These are phyloP conservation scores for Trametes cubensis DNA, from an alignment of 768 basidiomycete genomes.

Conservation along the genomic window DNA sequence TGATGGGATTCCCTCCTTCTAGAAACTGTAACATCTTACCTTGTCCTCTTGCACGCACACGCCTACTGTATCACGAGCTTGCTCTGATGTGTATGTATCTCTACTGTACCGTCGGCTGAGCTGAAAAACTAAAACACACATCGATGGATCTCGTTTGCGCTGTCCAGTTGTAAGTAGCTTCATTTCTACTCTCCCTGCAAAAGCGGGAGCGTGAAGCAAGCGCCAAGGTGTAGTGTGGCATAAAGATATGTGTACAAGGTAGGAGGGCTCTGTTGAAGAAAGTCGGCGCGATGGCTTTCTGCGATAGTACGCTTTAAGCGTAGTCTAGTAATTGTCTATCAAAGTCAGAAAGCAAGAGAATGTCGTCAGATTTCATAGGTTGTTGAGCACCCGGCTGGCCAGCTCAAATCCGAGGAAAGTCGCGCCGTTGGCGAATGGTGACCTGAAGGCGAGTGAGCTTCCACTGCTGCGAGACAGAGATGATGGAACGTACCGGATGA, in stretches of 20 bases:
- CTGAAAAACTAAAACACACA: background rate
- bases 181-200: background rate
- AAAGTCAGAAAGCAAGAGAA: background rate
- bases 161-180: too few relatives aligned
- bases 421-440: constrained; percentile 94
- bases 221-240: background rate
- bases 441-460: constrained; percentile 46
- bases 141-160: background rate
- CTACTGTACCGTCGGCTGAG: constrained; percentile 11
- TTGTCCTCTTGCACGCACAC: background rate
- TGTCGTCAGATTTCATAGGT: constrained; percentile 20
- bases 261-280: too few relatives aligned
- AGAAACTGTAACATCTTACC: background rate
- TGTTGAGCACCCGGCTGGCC: constrained; percentile 71
- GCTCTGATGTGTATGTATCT: constrained; percentile 19
- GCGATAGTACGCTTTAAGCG: constrained; percentile 8
- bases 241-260: background rate
- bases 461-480: background rate
- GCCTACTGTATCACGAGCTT: constrained; percentile 11
- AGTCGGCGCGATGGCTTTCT: background rate
- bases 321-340: constrained; percentile 10
- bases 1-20: background rate
- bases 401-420: constrained; percentile 97
- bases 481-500: constrained; percentile 69
- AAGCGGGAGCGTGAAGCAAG: background rate